Conservation (phyloP, 176 grass and related monocot species). For the Eleusine indica region DNA sequence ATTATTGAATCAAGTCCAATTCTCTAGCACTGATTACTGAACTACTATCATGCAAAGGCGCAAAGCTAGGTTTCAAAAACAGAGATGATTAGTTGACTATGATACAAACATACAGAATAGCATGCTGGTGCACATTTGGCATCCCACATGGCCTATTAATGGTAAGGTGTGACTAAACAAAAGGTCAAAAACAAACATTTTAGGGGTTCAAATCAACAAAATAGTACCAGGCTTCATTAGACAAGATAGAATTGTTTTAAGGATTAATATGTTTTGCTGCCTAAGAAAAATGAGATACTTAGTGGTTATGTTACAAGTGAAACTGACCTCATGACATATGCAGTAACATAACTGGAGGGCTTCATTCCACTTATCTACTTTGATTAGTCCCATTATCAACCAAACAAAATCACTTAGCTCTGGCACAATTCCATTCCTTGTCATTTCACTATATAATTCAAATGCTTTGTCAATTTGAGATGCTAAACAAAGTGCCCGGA, state of each 20-base stretch:
- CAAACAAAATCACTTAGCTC: conserved; percentile 76
- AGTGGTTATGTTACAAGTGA: conserved; percentile 10
- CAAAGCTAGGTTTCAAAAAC: conserved; percentile 15
- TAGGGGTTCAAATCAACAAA: not conserved
- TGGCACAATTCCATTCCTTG: conserved; percentile 53
- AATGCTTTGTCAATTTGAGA: conserved; percentile 81
- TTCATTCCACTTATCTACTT: conserved; percentile 78
- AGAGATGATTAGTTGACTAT: not conserved
- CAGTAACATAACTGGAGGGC: conserved; percentile 79
- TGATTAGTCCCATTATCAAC: conserved; percentile 74
- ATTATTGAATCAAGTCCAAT: conserved; percentile 4
- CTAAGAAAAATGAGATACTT: conserved; percentile 13
- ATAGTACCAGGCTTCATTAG: not conserved
- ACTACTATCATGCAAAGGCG: conserved; percentile 10
- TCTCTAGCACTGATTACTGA: not conserved
- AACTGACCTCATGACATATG: conserved; percentile 76
- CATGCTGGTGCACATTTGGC: not conserved
- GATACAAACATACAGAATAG: not conserved
- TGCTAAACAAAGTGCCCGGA: conserved; percentile 79
- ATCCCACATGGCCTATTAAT: conserved; percentile 4
- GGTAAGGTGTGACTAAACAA: not conserved
- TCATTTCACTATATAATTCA: conserved; percentile 81
- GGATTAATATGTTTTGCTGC: not conserved
- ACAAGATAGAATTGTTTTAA: not conserved
- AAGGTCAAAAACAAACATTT: not conserved